These are phyloP conservation scores for Nemania sp. DNA, from an alignment of 2,329 filamentous ascomycete species.

Conservation along the genomic window DNA sequence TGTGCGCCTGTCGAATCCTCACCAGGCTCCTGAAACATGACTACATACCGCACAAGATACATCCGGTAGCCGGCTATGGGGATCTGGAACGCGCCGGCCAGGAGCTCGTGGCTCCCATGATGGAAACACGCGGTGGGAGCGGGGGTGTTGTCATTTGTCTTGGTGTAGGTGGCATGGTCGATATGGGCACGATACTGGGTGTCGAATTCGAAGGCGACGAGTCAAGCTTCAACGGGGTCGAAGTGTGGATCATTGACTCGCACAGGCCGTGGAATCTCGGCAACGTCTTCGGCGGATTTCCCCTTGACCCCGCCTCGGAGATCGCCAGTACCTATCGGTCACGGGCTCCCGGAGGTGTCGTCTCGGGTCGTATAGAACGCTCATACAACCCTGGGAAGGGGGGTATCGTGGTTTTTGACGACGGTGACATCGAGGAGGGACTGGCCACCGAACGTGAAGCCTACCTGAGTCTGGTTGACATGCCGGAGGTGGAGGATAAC, in stretches of 20 bases:
- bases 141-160: slow-evolving; percentile 91
- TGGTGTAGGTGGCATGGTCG: slow-evolving; percentile 89
- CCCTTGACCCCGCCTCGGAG: slow-evolving; percentile 56
- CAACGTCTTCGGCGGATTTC: slow-evolving; percentile 85
- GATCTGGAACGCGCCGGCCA: slow-evolving; percentile 81
- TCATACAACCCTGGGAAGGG: slow-evolving; percentile 78
- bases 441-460: slow-evolving; percentile 75
- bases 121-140: slow-evolving; percentile 78
- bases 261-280: slow-evolving; percentile 91
- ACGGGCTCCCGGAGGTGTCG: slow-evolving; percentile 67
- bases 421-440: slow-evolving; percentile 91
- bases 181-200: slow-evolving; percentile 79
- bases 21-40: slow-evolving; percentile 94
- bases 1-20: slow-evolving; percentile 93
- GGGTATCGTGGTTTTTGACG: slow-evolving; percentile 92
- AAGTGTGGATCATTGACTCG: slow-evolving; percentile 93
- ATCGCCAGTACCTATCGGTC: slow-evolving; percentile 52
- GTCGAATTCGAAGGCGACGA: slow-evolving; percentile 70
- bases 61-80: slow-evolving; percentile 89
- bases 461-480: slow-evolving; percentile 82
- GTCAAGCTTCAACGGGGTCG: slow-evolving; percentile 78
- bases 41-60: slow-evolving; percentile 96
- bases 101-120: slow-evolving; percentile 83
- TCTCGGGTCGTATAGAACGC: slow-evolving; percentile 71
- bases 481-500: slow-evolving; percentile 85